Conservation (phyloP, 495 filamentous ascomycete species). For the Filosporella fistucella region DNA sequence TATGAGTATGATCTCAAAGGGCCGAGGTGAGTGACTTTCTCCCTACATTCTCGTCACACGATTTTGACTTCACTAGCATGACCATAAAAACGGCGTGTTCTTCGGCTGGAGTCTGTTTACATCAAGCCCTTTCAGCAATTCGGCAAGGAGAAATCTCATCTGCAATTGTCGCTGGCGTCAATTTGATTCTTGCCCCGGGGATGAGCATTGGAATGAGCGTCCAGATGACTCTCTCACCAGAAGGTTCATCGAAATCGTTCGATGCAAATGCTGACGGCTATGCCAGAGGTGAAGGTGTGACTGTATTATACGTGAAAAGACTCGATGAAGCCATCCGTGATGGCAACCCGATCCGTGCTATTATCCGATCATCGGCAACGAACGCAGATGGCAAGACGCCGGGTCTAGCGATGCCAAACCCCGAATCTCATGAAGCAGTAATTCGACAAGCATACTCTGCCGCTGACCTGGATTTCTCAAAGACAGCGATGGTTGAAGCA, state of each 20-base stretch:
- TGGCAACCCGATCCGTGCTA: conserved; percentile 53
- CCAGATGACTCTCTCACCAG: conserved; percentile 22
- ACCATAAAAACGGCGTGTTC: conserved; percentile 18
- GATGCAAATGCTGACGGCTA: conserved; percentile 59
- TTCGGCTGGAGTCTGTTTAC: conserved; percentile 5
- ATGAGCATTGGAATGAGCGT: background rate
- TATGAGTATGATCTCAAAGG: conserved; percentile 31
- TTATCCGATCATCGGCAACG: conserved; percentile 55
- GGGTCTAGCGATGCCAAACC: conserved; percentile 54
- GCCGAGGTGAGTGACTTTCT: conserved; percentile 23
- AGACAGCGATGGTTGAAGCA: background rate
- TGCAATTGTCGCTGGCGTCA: conserved; percentile 33
- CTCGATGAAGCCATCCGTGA: conserved; percentile 50
- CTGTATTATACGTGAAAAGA: conserved; percentile 53
- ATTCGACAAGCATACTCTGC: conserved; percentile 45
- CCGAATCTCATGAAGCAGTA: conserved; percentile 48
- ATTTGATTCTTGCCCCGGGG: conserved; percentile 2
- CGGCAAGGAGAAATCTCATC: conserved; percentile 26
- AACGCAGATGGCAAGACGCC: conserved; percentile 57
- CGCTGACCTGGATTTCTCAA: conserved; percentile 7
- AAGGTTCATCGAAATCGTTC: conserved; percentile 54
- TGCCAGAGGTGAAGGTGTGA: conserved; percentile 60
- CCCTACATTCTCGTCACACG: background rate
- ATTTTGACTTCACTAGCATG: conserved; percentile 11
- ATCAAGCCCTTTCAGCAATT: conserved; percentile 8